phyloP scores from a whole-genome alignment of 345 rosid species.

The Citropsis articulata region DNA sequence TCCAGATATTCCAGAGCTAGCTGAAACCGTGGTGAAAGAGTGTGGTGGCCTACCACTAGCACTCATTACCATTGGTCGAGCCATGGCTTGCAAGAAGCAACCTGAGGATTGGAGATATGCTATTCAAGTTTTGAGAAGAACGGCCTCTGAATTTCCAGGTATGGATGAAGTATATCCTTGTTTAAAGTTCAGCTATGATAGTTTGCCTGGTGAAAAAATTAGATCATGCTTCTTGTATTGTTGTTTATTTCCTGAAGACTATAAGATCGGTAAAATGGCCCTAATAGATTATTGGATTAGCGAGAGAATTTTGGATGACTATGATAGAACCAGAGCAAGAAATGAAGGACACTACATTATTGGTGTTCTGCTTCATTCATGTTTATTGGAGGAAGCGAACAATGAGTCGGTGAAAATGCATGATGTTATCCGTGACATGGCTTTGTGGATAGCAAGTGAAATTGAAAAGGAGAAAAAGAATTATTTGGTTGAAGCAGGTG shows the following conservation, averaged over 20 bases:
- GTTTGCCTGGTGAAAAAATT: not conserved
- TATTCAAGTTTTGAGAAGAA: not conserved
- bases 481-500: slow-evolving; percentile 10
- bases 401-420: slow-evolving; percentile 21
- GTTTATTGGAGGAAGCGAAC: not conserved
- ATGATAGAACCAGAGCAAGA: not conserved
- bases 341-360: slow-evolving; percentile 28
- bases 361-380: slow-evolving; percentile 18
- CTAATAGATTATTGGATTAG: slow-evolving; percentile 23
- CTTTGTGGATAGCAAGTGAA: slow-evolving; percentile 17
- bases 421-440: slow-evolving; percentile 28
- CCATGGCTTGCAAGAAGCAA: not conserved
- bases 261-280: not conserved
- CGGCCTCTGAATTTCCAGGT: slow-evolving; percentile 10
- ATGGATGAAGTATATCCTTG: not conserved
- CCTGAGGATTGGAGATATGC: not conserved
- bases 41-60: not conserved
- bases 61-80: not conserved
- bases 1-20: not conserved
- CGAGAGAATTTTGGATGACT: slow-evolving; percentile 28
- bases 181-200: not conserved
- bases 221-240: too few relatives aligned
- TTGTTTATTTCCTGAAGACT: slow-evolving; percentile 26
- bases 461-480: slow-evolving; percentile 1
- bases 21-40: not conserved